Percentiles rank a stretch among this genome's conserved stretches.
These are phyloP conservation scores for Macadamia tetraphylla DNA, from an alignment of 164 flowering plant species.

Conservation along the genomic window DNA sequence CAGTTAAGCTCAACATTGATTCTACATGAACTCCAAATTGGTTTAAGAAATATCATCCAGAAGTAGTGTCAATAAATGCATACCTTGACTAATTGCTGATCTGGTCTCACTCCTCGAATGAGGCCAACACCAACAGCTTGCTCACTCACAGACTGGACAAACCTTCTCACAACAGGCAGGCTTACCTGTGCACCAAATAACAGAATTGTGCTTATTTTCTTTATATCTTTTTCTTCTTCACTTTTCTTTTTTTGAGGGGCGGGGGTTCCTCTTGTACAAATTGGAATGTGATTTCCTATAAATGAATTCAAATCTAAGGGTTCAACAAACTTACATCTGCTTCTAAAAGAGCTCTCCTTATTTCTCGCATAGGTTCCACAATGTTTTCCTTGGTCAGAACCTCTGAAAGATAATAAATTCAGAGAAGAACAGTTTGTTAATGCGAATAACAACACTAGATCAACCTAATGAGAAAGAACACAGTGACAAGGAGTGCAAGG, in stretches of 20 bases:
- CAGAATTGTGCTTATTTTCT: no score
- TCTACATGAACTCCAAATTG: background rate
- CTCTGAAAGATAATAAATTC: conserved; percentile 41
- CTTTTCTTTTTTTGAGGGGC: background rate
- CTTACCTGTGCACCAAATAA: conserved; percentile 54
- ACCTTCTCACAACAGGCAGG: conserved; percentile 92
- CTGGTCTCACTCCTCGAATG: conserved; percentile 87
- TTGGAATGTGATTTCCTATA: background rate
- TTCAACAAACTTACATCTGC: conserved; percentile 68
- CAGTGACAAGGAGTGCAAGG: background rate
- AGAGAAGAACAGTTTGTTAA: conserved; percentile 3
- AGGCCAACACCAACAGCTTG: conserved; percentile 89
- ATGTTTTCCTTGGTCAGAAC: conserved; percentile 92
- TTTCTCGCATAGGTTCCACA: conserved; percentile 94
- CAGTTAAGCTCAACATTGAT: background rate
- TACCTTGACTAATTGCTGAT: conserved; percentile 97
- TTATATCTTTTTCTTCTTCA: no score
- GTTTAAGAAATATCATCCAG: background rate
- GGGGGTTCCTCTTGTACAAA: background rate
- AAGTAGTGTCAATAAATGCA: background rate
- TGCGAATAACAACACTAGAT: background rate
- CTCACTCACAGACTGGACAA: conserved; percentile 85
- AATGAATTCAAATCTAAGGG: background rate
- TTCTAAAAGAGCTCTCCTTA: conserved; percentile 93
- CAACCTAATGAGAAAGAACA: background rate